phyloP scores from a whole-genome alignment of 2,329 filamentous ascomycete species.

The Thielaviopsis punctulata region DNA sequence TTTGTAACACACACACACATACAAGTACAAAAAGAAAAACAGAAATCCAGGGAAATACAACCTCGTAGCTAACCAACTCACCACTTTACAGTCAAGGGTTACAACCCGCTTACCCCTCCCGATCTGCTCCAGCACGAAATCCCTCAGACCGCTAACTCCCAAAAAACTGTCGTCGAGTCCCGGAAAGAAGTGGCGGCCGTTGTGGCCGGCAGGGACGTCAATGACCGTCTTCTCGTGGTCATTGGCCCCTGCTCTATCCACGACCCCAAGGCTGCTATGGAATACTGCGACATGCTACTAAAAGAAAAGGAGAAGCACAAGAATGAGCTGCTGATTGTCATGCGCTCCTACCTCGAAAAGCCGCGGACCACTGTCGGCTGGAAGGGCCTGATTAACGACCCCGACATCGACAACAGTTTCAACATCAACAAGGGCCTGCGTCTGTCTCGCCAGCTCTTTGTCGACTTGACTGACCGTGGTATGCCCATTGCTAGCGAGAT shows the following conservation, averaged over 20 bases:
- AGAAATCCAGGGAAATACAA: too few relatives aligned
- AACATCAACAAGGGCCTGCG: constrained; percentile 96
- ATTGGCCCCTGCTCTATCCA: constrained; percentile 96
- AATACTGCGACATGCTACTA: constrained; percentile 77
- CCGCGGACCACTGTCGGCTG: constrained; percentile 93
- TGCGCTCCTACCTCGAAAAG: constrained; percentile 98
- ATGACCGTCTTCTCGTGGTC: constrained; percentile 49
- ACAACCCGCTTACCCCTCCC: constrained; percentile 84
- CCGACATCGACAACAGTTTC: constrained; percentile 95
- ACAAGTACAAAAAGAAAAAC: too few relatives aligned
- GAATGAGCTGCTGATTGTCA: constrained; percentile 81
- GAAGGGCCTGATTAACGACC: constrained; percentile 98
- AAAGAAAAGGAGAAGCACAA: constrained; percentile 74
- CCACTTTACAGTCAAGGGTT: constrained; percentile 54
- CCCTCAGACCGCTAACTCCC: constrained; percentile 45
- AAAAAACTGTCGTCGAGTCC: constrained; percentile 53
- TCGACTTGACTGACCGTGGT: constrained; percentile 76
- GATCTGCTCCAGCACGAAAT: constrained; percentile 76
- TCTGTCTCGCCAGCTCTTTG: constrained; percentile 74
- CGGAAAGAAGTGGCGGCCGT: constrained; percentile 53
- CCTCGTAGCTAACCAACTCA: background rate
- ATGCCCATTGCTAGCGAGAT: constrained; percentile 97
- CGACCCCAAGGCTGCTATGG: constrained; percentile 75
- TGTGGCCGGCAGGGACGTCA: constrained; percentile 54
- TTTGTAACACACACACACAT: background rate